A percentile compares a stretch with the other conserved stretches of the same genome.
Evolutionary conservation across 345 rosid genomes (phyloP).

Genomic region (Eucalyptus erythrocorys): DNA sequence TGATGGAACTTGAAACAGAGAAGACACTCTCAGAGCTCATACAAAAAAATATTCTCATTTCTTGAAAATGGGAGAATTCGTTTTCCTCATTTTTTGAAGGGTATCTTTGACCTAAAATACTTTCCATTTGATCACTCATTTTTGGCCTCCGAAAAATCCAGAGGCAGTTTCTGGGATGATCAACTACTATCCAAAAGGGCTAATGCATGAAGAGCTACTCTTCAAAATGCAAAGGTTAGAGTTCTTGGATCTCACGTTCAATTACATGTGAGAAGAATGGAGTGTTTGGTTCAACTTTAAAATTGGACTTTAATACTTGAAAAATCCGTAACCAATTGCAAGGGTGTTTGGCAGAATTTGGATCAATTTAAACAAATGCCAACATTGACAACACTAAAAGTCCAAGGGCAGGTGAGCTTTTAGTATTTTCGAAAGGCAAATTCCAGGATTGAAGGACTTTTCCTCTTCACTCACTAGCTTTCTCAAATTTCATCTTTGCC

Average conservation of each 20-base stretch:
- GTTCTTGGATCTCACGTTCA: not conserved
- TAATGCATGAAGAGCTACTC: not conserved
- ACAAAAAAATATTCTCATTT: not conserved
- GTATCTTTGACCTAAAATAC: not conserved
- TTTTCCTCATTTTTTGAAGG: not conserved
- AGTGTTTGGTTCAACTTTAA: too few species aligned
- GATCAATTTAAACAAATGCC: not conserved
- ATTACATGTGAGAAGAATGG: not conserved
- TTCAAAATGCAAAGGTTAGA: not conserved
- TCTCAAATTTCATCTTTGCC: not conserved
- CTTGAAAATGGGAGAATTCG: not conserved
- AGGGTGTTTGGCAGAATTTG: not conserved
- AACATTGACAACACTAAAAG: not conserved
- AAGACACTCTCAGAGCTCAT: not conserved
- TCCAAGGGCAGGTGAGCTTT: not conserved
- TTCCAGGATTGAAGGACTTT: too few species aligned
- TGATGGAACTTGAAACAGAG: not conserved
- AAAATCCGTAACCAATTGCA: not conserved
- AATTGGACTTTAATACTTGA: not conserved
- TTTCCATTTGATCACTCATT: not conserved
- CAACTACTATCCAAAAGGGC: not conserved
- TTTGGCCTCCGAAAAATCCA: not conserved
- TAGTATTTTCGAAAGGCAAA: too few species aligned
- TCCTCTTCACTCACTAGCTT: too few species aligned
- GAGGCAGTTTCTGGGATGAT: not conserved